Base-by-base conservation (phyloP, 148 eudicot genomes). In the Spergularia bocconei region DNA sequence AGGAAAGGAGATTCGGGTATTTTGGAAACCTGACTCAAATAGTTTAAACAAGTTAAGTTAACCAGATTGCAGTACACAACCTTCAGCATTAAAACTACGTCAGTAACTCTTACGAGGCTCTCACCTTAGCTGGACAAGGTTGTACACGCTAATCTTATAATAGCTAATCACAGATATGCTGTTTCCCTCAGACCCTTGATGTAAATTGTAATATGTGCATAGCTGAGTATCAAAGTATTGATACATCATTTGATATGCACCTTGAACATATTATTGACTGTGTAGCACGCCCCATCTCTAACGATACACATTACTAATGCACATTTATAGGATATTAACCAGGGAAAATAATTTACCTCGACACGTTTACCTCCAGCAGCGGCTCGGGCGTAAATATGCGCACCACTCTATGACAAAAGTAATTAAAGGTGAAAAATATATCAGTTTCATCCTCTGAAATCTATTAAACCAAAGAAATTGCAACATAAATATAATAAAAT, bases 341-440 rank as follows among this genome's bases (percentile, higher is more conserved):
- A 38, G 48, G 63, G 13, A 50, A 52, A 67, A 16, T 56, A 58
- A 56, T 54, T 75, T 80, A 90, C 94, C 91, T 88, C 88, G 79
- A 90, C 80, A 59, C 85, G 81, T 76, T 86, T 90, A 75, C 90
- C 85, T 67, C 78, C 83, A 58, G 79, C 83, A 67, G 90, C 84
- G 74, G 94, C 90, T 85, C 83, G 88, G 67, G 83, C 84, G 81
- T 82, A 63, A 51, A 86, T 75, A 78, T 80, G 81, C 67, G 17
- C 81, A 44, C 83, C 86, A 25, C 80, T 87, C 94, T 90, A 70
- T 51, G 79, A 70, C 39, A 73, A 78, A 81, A 77, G 20, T 44
- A 48, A 50, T 10, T 58, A 17, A 33, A 47, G 44, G 16, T n/a
- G 13, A 39, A 50, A 7, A 7, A 36, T 14, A 47, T 38, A 33